These are phyloP conservation scores for Anacardium occidentale DNA, from an alignment of 345 rosid species.

Conservation along the genomic window DNA sequence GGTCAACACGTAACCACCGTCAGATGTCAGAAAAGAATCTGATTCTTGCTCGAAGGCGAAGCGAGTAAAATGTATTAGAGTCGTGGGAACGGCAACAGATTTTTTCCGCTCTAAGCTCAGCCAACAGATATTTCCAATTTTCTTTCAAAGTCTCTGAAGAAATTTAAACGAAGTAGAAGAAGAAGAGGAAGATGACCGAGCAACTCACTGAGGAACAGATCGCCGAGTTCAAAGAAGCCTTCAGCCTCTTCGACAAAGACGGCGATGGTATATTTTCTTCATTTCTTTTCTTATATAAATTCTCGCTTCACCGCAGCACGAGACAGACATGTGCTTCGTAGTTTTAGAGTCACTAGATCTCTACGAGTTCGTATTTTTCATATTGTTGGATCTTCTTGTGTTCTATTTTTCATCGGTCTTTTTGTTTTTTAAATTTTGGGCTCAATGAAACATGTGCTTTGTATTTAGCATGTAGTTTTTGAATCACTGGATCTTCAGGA, in stretches of 20 bases:
- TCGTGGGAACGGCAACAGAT: not conserved
- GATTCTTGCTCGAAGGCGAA: not conserved
- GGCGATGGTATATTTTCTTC: constrained; percentile 31
- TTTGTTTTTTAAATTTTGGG: no score
- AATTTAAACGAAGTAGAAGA: not conserved
- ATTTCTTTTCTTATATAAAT: no score
- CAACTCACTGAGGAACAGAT: constrained; percentile 38
- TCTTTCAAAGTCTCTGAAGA: not conserved
- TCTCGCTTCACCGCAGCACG: no score
- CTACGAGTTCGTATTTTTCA: no score
- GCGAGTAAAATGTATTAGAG: not conserved
- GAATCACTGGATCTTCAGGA: no score
- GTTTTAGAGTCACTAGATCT: no score
- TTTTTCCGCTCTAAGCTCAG: not conserved
- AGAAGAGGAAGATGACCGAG: constrained; percentile 24
- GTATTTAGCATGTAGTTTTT: no score
- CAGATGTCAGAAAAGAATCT: not conserved
- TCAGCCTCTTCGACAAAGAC: constrained; percentile 39
- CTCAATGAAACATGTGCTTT: no score
- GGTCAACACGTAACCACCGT: not conserved
- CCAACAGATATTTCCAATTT: no score
- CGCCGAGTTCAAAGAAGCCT: constrained; percentile 40
- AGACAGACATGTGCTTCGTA: no score
- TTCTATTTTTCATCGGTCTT: no score
- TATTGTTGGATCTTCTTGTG: no score